Conservation (phyloP, 345 rosid genomes). For the Citrus trifoliata region DNA sequence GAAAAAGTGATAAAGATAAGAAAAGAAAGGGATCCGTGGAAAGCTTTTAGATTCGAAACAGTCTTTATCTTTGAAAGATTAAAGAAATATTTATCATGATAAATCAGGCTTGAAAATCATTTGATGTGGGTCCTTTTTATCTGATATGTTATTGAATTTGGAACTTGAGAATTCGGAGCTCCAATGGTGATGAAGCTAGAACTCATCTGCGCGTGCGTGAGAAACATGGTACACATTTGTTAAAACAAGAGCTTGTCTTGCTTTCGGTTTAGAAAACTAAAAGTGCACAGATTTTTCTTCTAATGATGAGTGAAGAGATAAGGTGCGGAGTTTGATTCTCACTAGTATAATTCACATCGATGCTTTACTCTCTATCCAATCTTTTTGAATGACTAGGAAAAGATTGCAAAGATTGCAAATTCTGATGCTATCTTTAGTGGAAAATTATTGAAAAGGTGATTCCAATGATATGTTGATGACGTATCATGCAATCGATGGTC, state of each 20-base stretch:
- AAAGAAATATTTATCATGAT: background rate
- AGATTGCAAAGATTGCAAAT: background rate
- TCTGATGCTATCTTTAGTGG: background rate
- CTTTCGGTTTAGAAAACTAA: slow-evolving; percentile 1
- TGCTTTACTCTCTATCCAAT: background rate
- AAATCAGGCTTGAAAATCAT: background rate
- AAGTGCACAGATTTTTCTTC: background rate
- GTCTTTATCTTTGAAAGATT: background rate
- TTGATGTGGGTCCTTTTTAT: background rate
- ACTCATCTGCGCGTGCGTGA: background rate
- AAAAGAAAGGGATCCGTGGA: background rate
- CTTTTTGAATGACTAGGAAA: background rate
- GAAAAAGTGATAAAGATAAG: background rate
- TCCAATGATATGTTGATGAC: background rate
- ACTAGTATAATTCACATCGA: background rate
- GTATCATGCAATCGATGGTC: background rate
- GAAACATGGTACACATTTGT: background rate
- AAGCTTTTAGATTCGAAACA: background rate
- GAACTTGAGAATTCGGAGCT: background rate
- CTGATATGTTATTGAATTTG: background rate
- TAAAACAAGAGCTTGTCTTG: background rate
- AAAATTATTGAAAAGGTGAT: background rate
- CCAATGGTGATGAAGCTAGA: background rate
- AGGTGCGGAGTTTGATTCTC: background rate
- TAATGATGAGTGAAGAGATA: background rate